Conservation (phyloP, 768 basidiomycete species). For the Butyriboletus loyo region DNA sequence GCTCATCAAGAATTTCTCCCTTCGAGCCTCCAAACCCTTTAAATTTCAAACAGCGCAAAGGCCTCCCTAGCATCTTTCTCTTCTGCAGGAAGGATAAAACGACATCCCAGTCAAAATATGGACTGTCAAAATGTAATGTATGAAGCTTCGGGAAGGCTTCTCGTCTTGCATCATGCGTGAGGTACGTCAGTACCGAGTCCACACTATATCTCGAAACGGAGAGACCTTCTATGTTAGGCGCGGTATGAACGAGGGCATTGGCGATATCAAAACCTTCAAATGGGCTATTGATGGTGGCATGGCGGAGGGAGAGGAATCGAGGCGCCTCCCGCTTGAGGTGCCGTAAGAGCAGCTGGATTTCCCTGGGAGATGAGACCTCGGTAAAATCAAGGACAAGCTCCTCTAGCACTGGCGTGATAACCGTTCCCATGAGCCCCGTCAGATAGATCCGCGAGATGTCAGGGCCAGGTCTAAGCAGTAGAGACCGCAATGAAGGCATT, state of each 20-base stretch:
- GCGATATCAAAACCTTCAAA: conserved; percentile 25
- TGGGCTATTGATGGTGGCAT: conserved; percentile 21
- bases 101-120: conserved; percentile 29
- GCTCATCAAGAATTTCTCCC: conserved; percentile 20
- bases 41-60: conserved; percentile 18
- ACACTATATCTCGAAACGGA: conserved; percentile 26
- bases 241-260: conserved; percentile 21
- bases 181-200: conserved; percentile 23
- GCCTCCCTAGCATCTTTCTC: conserved; percentile 19
- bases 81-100: conserved; percentile 26
- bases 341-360: conserved; percentile 28
- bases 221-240: conserved; percentile 23
- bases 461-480: conserved; percentile 24
- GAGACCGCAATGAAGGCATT: conserved; percentile 18
- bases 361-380: conserved; percentile 23
- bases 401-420: conserved; percentile 24
- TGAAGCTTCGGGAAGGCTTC: conserved; percentile 25
- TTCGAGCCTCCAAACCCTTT: conserved; percentile 19
- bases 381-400: conserved; percentile 27
- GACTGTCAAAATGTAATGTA: conserved; percentile 18
- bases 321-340: conserved; percentile 26
- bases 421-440: conserved; percentile 20
- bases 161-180: conserved; percentile 25
- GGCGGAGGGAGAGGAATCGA: conserved; percentile 24
- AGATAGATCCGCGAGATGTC: conserved; percentile 30